A percentile compares a stretch with the other conserved stretches of the same genome.
Evolutionary conservation across 2,329 filamentous ascomycete genomes (phyloP).

Genomic region (Botryotinia calthae): DNA sequence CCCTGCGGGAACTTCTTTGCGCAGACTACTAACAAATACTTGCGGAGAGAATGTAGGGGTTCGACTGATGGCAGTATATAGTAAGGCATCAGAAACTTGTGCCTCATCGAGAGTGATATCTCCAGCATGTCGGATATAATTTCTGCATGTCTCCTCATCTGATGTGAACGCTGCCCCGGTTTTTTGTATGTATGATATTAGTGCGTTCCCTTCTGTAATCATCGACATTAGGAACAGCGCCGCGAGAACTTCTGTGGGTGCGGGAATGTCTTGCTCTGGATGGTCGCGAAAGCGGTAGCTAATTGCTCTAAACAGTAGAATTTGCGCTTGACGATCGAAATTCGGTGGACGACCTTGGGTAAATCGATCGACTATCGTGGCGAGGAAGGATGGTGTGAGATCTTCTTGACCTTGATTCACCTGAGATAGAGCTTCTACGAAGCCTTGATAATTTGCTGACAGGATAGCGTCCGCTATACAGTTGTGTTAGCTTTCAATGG

Average conservation of each 20-base stretch:
- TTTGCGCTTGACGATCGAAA: conserved; percentile 73
- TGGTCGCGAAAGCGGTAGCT: conserved; percentile 56
- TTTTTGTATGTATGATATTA: conserved; percentile 69
- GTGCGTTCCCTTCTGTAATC: conserved; percentile 56
- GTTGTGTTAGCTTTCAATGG: conserved; percentile 24
- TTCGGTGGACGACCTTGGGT: conserved; percentile 83
- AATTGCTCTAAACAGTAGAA: conserved; percentile 63
- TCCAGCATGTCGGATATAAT: conserved; percentile 53
- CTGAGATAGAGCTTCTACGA: conserved; percentile 72
- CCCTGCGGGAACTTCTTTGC: conserved; percentile 59
- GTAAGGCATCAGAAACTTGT: conserved; percentile 76
- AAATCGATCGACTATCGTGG: conserved; percentile 78
- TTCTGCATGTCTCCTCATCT: conserved; percentile 65
- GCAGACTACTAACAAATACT: conserved; percentile 59
- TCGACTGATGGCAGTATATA: conserved; percentile 61
- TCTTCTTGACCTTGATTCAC: conserved; percentile 64
- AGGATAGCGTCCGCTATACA: conserved; percentile 80
- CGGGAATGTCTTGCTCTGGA: conserved; percentile 57
- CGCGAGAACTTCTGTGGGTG: conserved; percentile 69
- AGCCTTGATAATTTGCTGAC: conserved; percentile 72
- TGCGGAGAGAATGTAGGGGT: conserved; percentile 53
- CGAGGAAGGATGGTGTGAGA: conserved; percentile 67
- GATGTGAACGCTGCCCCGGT: conserved; percentile 72
- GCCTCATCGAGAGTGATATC: conserved; percentile 69
- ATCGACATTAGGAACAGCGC: conserved; percentile 68